Conservation (phyloP, 2,329 filamentous ascomycete species). For the Phialophora verrucosa region DNA sequence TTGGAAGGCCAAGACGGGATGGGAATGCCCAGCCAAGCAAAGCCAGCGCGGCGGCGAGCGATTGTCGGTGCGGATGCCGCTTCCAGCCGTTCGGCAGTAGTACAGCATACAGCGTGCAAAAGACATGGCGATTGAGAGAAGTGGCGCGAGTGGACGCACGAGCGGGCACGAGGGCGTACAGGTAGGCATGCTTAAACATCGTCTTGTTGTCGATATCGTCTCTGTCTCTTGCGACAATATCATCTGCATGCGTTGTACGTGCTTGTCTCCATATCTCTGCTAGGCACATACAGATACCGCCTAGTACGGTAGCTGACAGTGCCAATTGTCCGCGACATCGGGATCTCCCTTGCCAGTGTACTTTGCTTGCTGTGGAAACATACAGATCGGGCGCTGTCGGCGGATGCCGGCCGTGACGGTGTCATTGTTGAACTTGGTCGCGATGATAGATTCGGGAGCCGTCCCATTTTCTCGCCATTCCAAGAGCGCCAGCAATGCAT, state of each 20-base stretch:
- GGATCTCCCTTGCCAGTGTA: not conserved
- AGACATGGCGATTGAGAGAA: not conserved
- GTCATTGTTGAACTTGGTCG: conserved; percentile 54
- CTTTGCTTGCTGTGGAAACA: not conserved
- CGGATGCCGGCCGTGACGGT: conserved; percentile 30
- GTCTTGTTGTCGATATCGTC: too few species aligned
- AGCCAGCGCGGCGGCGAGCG: too few species aligned
- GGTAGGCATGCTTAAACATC: not conserved
- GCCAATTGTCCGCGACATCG: not conserved
- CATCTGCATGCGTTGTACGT: not conserved
- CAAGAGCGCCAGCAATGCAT: conserved; percentile 58
- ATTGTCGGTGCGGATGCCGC: not conserved
- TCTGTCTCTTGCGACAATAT: too few species aligned
- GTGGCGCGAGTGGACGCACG: not conserved
- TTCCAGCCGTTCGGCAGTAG: not conserved
- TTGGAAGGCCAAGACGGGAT: not conserved
- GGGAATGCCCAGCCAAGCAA: not conserved
- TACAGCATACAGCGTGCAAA: not conserved
- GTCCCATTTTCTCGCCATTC: conserved; percentile 56
- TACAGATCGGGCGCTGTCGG: not conserved
- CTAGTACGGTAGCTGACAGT: not conserved
- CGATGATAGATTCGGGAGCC: conserved; percentile 48
- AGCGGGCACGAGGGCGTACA: too few species aligned
- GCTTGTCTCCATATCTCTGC: not conserved
- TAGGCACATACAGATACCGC: not conserved